Evolutionary conservation across 352 stramenopile species (phyloP), one percentile per base, ranked within the genome.

Genomic region (Phytophthora colocasiae): DNA sequence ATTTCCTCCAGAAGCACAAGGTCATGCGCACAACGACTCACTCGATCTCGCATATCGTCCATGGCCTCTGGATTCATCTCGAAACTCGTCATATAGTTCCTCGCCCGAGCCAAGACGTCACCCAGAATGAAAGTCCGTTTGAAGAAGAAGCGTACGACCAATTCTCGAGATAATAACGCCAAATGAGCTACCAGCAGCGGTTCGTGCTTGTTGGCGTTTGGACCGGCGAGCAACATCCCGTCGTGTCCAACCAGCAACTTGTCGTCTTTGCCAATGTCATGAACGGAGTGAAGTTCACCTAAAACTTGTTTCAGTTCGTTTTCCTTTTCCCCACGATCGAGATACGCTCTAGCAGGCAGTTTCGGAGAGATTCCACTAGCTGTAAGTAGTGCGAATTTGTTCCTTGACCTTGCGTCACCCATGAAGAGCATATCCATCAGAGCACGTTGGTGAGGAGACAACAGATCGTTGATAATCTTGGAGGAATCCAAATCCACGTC

Each of bases 351-450:
- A 8, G 96, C 96, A 7, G 94, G 95, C 1, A 99, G 80, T 71
- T 98, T 97, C 1, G 97, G 97, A 6, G 92, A 97, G 32, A 99
- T 99, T 47, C 98, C 93, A 53, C 96, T 96, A n/a, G 97, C 97
- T 22, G 98, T 98, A 47, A 99, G 97, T 17, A 99, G 69, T 58
- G 98, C 98, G 66, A 99, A 97, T 63, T 99, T 99, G 80, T 98
- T 98, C 27, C 97, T 78, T 40, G 97, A 98, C 15, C 80, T 69
- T 24, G 94, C 89, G 71, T 99, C 96, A 45, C 96, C 91, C 71
- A 98, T 96, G 66, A 99, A 99, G 9, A 99, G 85, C 67, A 98
- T 90, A 47, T 98, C 89, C 53, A 99, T 78, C 19, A 99, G 77
- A 11, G 89, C 81, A 45, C 96, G 81, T 75, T 99, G 97, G 64